Base-by-base conservation (phyloP, 108 stramenopile genomes). In the Licmophora abbreviata region DNA sequence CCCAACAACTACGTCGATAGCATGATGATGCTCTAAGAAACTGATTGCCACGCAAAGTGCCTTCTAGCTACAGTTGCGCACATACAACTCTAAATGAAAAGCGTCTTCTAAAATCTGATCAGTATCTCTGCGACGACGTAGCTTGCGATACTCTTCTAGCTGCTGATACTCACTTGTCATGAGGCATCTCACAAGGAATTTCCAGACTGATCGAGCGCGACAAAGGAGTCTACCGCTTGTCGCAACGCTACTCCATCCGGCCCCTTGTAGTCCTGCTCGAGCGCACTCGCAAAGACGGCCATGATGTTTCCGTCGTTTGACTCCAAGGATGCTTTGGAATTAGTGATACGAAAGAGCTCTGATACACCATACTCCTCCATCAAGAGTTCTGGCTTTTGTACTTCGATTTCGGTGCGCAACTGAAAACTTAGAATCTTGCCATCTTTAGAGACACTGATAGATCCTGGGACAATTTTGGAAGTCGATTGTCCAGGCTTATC, bases 311-410 rank as follows among this genome's bases (percentile, higher is more conserved):
- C 87, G 73, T 85, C 87, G 4, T 66, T 61, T 10, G 77, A 69
- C 8, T 57, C 37, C 63, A 91, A 62, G 2, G 78, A 63, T 6
- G 83, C 80, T 56, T 86, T 91, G 5, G 82, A 79, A 15, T 72
- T 15, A n/a, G 89, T 91, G 20, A 76, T 61, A 7, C 89, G 68
- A 41, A 71, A 79, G 28, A 91, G 66, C 51, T 74, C 73, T 24
- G 64, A 68, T 0, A 85, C 63, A 15, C 89, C 89, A 37, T 59
- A 61, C 40, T 76, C 67, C 67, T 91, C 84, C 77, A 86, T 58
- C 1, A 91, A 48, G 47, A 84, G 51, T 59, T 91, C 89, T 30
- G 89, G 89, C 54, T 86, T 82, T 62, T 91, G 78, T 0, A 91
- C 89, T 30, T 84, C 83, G 44, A 91, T 91, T 54, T 86, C 67